A percentile compares a stretch with the other conserved stretches of the same genome.
These are phyloP conservation scores for Talaromyces sp. DNA, from an alignment of 2,329 filamentous ascomycete genomes.

Conservation along the genomic window DNA sequence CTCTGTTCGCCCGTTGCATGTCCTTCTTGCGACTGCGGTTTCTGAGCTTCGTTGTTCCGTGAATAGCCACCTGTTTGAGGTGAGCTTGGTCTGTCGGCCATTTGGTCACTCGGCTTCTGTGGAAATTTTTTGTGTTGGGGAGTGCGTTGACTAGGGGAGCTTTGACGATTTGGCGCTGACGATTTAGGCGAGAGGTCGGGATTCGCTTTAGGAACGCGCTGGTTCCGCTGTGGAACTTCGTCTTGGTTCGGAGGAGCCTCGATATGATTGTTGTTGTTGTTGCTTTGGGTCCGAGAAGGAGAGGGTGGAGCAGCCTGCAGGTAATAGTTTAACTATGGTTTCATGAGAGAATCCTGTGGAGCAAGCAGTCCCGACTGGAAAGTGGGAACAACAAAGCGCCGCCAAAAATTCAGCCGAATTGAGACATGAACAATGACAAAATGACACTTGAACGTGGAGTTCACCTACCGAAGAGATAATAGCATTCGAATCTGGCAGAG, in stretches of 20 bases:
- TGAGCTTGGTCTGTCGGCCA: slow-evolving; percentile 3
- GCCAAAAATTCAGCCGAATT: background rate
- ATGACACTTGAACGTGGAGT: background rate
- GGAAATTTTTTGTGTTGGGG: background rate
- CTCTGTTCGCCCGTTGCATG: slow-evolving; percentile 22
- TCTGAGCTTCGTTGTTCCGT: background rate
- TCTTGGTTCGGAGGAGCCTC: background rate
- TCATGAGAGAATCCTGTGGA: background rate
- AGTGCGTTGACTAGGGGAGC: background rate
- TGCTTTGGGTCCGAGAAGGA: background rate
- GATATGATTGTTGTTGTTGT: slow-evolving; percentile 1
- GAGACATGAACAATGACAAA: background rate
- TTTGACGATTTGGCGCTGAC: background rate
- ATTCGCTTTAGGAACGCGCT: background rate
- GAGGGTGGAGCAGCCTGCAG: slow-evolving; percentile 12
- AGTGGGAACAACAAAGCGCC: background rate
- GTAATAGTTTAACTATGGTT: slow-evolving; percentile 9
- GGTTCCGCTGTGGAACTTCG: slow-evolving; percentile 3
- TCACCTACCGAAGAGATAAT: background rate
- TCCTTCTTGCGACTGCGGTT: slow-evolving; percentile 8
- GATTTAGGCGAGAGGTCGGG: background rate
- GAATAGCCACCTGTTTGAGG: background rate
- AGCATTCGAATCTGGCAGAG: background rate
- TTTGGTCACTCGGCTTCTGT: background rate
- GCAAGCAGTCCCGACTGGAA: background rate